Evolutionary conservation across 202 grass and related monocot species (phyloP).

Genomic region (Bolboschoenoplectus hybrid): DNA sequence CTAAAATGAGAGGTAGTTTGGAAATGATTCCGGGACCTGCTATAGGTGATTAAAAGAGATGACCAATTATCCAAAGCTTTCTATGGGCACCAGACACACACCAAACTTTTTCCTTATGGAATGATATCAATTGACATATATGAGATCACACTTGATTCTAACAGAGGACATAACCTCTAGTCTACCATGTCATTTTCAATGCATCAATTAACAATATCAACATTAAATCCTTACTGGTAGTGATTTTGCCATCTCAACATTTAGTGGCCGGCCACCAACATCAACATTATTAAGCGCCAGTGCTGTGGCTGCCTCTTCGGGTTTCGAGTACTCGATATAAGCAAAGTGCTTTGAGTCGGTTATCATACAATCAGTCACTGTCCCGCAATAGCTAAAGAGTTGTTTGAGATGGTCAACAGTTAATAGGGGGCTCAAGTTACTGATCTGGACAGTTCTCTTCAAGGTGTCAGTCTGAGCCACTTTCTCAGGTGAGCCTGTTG

Average conservation of each 20-base stretch:
- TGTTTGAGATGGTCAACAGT: conserved; percentile 81
- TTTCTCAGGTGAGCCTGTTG: conserved; percentile 62
- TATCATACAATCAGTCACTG: conserved; percentile 82
- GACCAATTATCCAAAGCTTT: not conserved
- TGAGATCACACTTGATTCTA: not conserved
- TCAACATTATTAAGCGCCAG: conserved; percentile 75
- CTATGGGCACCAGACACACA: not conserved
- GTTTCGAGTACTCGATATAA: conserved; percentile 86
- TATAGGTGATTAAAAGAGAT: not conserved
- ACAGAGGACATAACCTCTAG: not conserved
- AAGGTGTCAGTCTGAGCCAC: conserved; percentile 51
- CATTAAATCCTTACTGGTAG: conserved; percentile 61
- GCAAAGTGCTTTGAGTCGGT: conserved; percentile 84
- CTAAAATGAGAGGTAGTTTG: not conserved
- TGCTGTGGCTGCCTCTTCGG: conserved; percentile 79
- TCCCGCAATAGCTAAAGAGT: conserved; percentile 82
- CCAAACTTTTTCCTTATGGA: not conserved
- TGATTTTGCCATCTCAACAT: conserved; percentile 98
- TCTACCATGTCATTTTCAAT: conserved; percentile 8
- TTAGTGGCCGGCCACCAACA: conserved; percentile 82
- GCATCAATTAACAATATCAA: conserved; percentile 25
- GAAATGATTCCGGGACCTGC: not conserved
- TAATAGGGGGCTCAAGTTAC: conserved; percentile 86
- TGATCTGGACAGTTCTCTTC: conserved; percentile 93
- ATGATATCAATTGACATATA: not conserved